A percentile compares a stretch with the other conserved stretches of the same genome.
Conservation (phyloP, 2,329 filamentous ascomycete species). For the Beauveria sp. region DNA sequence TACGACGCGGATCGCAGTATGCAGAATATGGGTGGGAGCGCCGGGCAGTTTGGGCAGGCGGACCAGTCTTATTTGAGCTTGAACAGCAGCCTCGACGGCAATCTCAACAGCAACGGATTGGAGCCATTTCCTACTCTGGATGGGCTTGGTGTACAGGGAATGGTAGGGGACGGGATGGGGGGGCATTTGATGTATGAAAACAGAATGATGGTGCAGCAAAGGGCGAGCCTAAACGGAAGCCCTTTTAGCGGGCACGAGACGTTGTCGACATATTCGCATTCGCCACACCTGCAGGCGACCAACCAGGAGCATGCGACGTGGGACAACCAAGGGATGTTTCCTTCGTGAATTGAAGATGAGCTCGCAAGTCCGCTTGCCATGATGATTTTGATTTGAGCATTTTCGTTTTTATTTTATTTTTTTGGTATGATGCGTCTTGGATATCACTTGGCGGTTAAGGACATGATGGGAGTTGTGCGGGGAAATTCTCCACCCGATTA, state of each 20-base stretch:
- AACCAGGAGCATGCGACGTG: slow-evolving; percentile 17
- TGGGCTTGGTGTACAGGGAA: slow-evolving; percentile 25
- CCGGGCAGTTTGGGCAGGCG: slow-evolving; percentile 18
- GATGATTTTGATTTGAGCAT: background rate
- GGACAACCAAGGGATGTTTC: slow-evolving; percentile 17
- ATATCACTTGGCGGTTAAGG: background rate
- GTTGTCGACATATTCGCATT: slow-evolving; percentile 27
- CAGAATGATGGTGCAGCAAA: slow-evolving; percentile 23
- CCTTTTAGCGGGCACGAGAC: slow-evolving; percentile 30
- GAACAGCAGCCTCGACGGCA: slow-evolving; percentile 9
- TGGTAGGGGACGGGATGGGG: slow-evolving; percentile 17
- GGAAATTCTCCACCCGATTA: too few species aligned
- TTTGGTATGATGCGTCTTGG: background rate
- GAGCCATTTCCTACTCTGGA: slow-evolving; percentile 27
- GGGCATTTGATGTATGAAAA: slow-evolving; percentile 24
- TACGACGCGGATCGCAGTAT: slow-evolving; percentile 19
- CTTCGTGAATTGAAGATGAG: background rate
- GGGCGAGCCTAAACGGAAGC: slow-evolving; percentile 24
- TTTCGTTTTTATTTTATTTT: background rate
- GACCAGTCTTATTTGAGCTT: slow-evolving; percentile 18
- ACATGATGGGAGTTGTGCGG: too few species aligned
- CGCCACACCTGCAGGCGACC: slow-evolving; percentile 24
- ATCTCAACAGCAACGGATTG: slow-evolving; percentile 12
- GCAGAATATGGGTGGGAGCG: slow-evolving; percentile 19
- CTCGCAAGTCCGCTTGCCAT: background rate